Percentiles rank a stretch among this genome's conserved stretches.
These are phyloP conservation scores for Prunus dulcis DNA, from an alignment of 306 rosid species.

Conservation along the genomic window DNA sequence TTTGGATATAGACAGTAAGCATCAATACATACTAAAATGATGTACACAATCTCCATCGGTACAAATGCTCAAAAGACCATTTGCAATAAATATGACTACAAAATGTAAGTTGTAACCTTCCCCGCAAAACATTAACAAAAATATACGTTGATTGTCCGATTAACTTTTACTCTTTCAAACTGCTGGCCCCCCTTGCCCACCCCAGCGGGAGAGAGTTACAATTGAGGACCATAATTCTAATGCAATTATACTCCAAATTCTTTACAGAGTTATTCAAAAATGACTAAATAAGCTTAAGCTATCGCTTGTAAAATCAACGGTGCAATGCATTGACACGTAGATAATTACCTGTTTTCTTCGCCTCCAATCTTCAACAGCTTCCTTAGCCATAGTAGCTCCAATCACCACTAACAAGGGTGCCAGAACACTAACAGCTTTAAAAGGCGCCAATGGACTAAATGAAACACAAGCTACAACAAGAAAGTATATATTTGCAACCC, in stretches of 20 bases:
- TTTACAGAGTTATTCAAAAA: not conserved
- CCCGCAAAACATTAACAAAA: not conserved
- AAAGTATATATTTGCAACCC: conserved; percentile 91
- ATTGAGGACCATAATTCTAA: not conserved
- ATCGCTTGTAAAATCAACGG: not conserved
- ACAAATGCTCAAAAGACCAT: not conserved
- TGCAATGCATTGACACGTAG: not conserved
- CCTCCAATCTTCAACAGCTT: conserved; percentile 95
- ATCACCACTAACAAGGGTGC: conserved; percentile 65
- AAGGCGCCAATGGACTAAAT: conserved; percentile 84
- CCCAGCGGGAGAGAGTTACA: not conserved
- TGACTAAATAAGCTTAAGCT: not conserved
- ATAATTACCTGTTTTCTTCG: conserved; percentile 74
- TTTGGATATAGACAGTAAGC: not conserved
- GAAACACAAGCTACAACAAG: conserved; percentile 81
- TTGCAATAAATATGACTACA: not conserved
- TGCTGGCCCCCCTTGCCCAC: not conserved
- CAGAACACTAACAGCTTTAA: conserved; percentile 54
- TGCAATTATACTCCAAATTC: not conserved
- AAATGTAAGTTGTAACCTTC: not conserved
- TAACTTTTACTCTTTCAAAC: not conserved
- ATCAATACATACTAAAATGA: not conserved
- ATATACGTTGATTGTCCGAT: not conserved
- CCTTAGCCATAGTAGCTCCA: conserved; percentile 86
- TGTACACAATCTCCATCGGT: not conserved